Percentiles rank a stretch among this genome's conserved stretches.
phyloP scores from a whole-genome alignment of 2,329 filamentous ascomycete species.

The Stemphylium beticola region DNA sequence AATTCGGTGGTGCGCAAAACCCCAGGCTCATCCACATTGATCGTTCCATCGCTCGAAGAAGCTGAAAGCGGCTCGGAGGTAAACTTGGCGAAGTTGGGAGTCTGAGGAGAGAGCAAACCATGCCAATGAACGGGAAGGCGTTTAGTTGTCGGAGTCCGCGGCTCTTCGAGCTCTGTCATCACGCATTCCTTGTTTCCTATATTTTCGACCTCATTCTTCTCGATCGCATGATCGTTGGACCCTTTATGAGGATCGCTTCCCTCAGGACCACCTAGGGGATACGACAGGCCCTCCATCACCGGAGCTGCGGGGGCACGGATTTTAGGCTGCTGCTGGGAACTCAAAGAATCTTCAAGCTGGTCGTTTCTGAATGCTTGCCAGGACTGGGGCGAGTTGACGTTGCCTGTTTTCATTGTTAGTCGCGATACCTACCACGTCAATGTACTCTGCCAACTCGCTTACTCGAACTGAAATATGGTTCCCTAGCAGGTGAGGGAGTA shows the following conservation, averaged over 20 bases:
- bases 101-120: slow-evolving; percentile 18
- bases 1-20: no score
- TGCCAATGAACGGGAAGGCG: slow-evolving; percentile 4
- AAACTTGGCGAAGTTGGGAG: background rate
- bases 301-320: background rate
- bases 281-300: background rate
- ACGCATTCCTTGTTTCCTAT: no score
- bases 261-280: background rate
- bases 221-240: no score
- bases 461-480: slow-evolving; percentile 7
- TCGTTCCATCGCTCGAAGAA: background rate
- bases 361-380: background rate
- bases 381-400: slow-evolving; percentile 2
- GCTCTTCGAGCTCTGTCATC: background rate
- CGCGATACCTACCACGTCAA: fast-evolving
- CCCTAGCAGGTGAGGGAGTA: slow-evolving; percentile 17
- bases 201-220: background rate
- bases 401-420: background rate
- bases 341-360: background rate
- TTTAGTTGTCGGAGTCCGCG: slow-evolving; percentile 3
- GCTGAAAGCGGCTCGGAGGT: background rate
- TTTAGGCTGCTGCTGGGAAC: background rate
- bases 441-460: background rate
- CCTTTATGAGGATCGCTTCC: no score
- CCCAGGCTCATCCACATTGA: background rate